A percentile compares a stretch with the other conserved stretches of the same genome.
Evolutionary conservation across 2,329 filamentous ascomycete genomes (phyloP).

Genomic region (Leptodontidium sp.): DNA sequence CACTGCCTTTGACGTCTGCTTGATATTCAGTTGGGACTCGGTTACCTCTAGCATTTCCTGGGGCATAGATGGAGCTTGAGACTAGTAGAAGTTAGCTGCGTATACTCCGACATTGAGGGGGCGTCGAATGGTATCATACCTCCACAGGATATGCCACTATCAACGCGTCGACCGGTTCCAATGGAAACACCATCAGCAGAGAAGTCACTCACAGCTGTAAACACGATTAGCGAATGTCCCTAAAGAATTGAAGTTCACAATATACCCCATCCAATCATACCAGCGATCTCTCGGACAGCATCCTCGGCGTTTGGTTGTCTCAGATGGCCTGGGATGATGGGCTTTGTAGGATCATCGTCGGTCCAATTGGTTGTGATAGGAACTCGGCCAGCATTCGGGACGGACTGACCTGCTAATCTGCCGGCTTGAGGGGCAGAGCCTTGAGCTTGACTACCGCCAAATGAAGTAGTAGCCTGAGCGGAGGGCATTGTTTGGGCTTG

Average conservation of each 20-base stretch:
- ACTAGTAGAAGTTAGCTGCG: not conserved
- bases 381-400: slow-evolving; percentile 11
- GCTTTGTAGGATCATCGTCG: slow-evolving; percentile 23
- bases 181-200: not conserved
- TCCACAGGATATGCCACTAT: not conserved
- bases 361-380: slow-evolving; percentile 28
- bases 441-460: not conserved
- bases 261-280: slow-evolving; percentile 22
- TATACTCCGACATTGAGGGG: not conserved
- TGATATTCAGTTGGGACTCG: not conserved
- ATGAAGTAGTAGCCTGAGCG: not conserved
- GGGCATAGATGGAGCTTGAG: slow-evolving; percentile 3
- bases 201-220: not conserved
- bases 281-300: slow-evolving; percentile 17
- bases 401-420: not conserved
- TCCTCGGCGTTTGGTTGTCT: slow-evolving; percentile 19
- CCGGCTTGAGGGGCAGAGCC: not conserved
- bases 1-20: not conserved
- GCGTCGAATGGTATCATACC: not conserved
- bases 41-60: not conserved
- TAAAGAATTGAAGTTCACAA: not conserved
- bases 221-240: not conserved
- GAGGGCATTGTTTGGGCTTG: not conserved
- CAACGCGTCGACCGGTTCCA: not conserved
- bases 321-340: slow-evolving; percentile 29